phyloP scores from a whole-genome alignment of 2,329 filamentous ascomycete genomes.

The Colletotrichum higginsianum region DNA sequence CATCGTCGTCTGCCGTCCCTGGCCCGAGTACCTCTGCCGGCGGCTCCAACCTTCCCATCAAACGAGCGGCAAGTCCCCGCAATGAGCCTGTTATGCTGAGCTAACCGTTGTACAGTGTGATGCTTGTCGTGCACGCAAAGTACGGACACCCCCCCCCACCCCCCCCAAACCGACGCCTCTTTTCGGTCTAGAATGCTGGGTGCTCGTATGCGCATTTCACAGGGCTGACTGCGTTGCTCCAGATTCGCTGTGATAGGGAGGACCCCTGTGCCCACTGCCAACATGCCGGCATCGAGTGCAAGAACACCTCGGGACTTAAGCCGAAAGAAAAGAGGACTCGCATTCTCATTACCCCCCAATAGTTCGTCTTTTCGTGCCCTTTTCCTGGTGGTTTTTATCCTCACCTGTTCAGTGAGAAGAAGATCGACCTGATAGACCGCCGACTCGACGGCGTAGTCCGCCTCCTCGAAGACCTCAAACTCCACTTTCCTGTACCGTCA shows the following conservation, averaged over 20 bases:
- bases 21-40: constrained; percentile 12
- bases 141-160: constrained; percentile 39
- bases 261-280: constrained; percentile 30
- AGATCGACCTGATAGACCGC: not conserved
- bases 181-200: not conserved
- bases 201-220: not conserved
- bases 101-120: constrained; percentile 48
- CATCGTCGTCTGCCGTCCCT: not conserved
- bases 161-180: not conserved
- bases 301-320: constrained; percentile 30
- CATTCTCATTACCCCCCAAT: constrained; percentile 29
- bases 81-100: too few species aligned
- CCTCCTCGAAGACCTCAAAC: constrained; percentile 53
- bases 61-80: constrained; percentile 33
- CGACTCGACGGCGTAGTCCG: constrained; percentile 53
- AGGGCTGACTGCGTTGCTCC: constrained; percentile 14
- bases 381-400: not conserved
- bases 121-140: constrained; percentile 53
- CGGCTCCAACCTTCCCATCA: constrained; percentile 27
- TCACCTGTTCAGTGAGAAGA: not conserved
- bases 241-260: constrained; percentile 37
- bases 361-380: not conserved
- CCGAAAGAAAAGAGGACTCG: constrained; percentile 37
- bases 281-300: constrained; percentile 35
- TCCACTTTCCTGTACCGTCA: constrained; percentile 43